phyloP scores from a whole-genome alignment of 805 yeast genomes.

The Middelhovenomyces tepae region DNA sequence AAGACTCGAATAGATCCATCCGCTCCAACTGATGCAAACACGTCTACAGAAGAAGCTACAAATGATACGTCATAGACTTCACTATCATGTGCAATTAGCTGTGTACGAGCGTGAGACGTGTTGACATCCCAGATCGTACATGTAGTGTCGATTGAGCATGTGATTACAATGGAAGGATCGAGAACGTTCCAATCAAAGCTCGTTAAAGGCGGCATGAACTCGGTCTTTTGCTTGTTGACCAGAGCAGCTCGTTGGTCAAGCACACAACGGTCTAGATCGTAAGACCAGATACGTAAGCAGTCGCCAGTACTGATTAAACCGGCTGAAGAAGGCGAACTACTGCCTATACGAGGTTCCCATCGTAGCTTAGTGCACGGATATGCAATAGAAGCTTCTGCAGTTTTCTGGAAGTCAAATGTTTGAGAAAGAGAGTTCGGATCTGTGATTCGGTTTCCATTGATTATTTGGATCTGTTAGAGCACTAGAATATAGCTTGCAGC shows the following conservation, averaged over 20 bases:
- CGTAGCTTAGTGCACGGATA: conserved; percentile 65
- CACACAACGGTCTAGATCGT: conserved; percentile 29
- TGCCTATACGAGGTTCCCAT: conserved; percentile 51
- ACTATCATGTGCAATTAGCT: conserved; percentile 90
- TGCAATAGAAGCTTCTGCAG: conserved; percentile 45
- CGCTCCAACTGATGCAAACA: conserved; percentile 88
- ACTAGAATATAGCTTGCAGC: conserved; percentile 4
- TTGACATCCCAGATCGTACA: conserved; percentile 92
- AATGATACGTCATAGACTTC: conserved; percentile 92
- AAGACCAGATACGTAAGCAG: conserved; percentile 54
- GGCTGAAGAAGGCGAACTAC: conserved; percentile 14
- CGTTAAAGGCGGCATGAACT: conserved; percentile 75
- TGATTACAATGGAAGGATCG: conserved; percentile 63
- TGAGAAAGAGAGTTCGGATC: conserved; percentile 19
- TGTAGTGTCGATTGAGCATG: conserved; percentile 90
- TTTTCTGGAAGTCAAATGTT: conserved; percentile 33
- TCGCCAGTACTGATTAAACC: conserved; percentile 62
- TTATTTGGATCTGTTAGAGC: conserved; percentile 12
- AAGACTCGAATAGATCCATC: conserved; percentile 93
- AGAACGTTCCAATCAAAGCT: conserved; percentile 85
- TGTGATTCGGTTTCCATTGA: no score
- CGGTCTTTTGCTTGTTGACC: conserved; percentile 34
- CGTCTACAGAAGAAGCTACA: conserved; percentile 58
- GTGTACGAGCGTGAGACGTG: conserved; percentile 71
- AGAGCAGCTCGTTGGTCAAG: conserved; percentile 35